A percentile compares a stretch with the other conserved stretches of the same genome.
Evolutionary conservation across 2,329 filamentous ascomycete genomes (phyloP).

Genomic region (Phialophora expanda): DNA sequence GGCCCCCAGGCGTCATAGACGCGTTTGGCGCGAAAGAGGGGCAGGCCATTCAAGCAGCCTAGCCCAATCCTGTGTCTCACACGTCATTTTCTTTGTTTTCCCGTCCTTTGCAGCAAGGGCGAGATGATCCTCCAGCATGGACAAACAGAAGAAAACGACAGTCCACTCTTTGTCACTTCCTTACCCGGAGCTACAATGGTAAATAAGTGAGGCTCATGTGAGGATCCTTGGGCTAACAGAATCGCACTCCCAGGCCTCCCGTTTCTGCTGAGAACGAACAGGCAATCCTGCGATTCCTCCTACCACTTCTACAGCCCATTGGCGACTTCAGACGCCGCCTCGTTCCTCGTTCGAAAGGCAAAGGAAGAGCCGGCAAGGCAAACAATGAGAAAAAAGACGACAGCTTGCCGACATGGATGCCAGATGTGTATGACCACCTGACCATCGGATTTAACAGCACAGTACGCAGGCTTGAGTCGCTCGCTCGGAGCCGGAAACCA

Average conservation of each 20-base stretch:
- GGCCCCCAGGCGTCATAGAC: conserved; percentile 5
- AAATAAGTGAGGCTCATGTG: background rate
- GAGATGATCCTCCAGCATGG: conserved; percentile 10
- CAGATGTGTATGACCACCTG: conserved; percentile 45
- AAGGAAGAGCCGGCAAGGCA: conserved; percentile 25
- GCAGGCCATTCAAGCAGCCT: background rate
- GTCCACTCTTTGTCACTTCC: conserved; percentile 32
- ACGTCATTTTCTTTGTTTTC: conserved; percentile 16
- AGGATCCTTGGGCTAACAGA: conserved; percentile 15
- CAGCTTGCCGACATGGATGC: conserved; percentile 32
- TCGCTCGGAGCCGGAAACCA: conserved; percentile 40
- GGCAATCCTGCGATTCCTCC: conserved; percentile 30
- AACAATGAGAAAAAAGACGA: conserved; percentile 28
- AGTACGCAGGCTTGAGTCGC: conserved; percentile 49
- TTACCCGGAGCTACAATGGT: conserved; percentile 36
- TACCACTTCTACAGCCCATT: conserved; percentile 43
- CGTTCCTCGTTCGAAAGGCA: conserved; percentile 47
- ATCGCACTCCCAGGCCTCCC: conserved; percentile 24
- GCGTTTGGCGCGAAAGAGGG: conserved; percentile 25
- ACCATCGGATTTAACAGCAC: conserved; percentile 54
- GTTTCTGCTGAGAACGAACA: conserved; percentile 25
- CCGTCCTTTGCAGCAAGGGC: background rate
- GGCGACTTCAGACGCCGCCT: conserved; percentile 48
- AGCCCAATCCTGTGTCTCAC: background rate
- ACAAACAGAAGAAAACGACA: conserved; percentile 31